These are phyloP conservation scores for Curvularia spicifera DNA, from an alignment of 2,329 filamentous ascomycete genomes.

Conservation along the genomic window DNA sequence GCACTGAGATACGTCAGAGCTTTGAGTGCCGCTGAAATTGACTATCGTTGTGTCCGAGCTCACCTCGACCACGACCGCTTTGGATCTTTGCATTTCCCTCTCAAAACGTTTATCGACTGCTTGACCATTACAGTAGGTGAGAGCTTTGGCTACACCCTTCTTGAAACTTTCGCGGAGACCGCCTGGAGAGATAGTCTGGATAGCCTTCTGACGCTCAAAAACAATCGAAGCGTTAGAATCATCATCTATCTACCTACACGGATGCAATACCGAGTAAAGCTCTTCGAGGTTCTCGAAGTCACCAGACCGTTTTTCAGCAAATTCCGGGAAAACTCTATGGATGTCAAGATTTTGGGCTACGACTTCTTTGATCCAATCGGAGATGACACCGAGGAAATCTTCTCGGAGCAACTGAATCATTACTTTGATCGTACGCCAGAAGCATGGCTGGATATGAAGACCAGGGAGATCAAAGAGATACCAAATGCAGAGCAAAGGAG, in stretches of 20 bases:
- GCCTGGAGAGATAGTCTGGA: slow-evolving; percentile 10
- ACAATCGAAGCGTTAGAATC: slow-evolving; percentile 1
- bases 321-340: slow-evolving; percentile 5
- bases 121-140: slow-evolving; percentile 8
- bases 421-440: slow-evolving; percentile 14
- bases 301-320: slow-evolving; percentile 8
- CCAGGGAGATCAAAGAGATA: slow-evolving; percentile 8
- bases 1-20: slow-evolving; percentile 11
- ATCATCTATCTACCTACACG: slow-evolving; percentile 5
- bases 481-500: background rate
- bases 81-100: slow-evolving; percentile 2
- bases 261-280: slow-evolving; percentile 3
- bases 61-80: slow-evolving; percentile 12
- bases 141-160: background rate
- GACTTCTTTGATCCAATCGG: slow-evolving; percentile 14
- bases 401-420: slow-evolving; percentile 16
- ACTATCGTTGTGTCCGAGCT: slow-evolving; percentile 10
- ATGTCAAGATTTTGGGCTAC: slow-evolving; percentile 13
- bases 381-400: background rate
- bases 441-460: slow-evolving; percentile 18
- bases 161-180: background rate
- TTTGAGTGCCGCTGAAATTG: slow-evolving; percentile 4
- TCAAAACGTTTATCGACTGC: slow-evolving; percentile 4
- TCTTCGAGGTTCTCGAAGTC: slow-evolving; percentile 13
- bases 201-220: slow-evolving; percentile 15